These are phyloP conservation scores for Chalciporus sphaerocephalus DNA, from an alignment of 768 basidiomycete genomes.

Conservation along the genomic window DNA sequence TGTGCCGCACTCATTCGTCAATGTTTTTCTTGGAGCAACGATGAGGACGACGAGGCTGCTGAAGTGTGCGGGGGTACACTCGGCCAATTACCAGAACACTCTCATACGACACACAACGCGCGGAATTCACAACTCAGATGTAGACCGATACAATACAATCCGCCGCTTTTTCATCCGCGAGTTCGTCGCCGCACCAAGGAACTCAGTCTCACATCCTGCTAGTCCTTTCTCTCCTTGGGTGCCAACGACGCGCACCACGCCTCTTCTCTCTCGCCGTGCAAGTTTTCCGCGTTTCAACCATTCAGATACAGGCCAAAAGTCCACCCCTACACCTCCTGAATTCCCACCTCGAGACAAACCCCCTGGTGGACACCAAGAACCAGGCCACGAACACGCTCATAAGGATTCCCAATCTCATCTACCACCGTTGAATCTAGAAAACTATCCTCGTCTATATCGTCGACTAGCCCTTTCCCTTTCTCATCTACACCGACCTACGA, in stretches of 20 bases:
- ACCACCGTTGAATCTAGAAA: constrained; percentile 45
- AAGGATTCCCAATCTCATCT: constrained; percentile 10
- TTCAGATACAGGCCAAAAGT: constrained; percentile 10
- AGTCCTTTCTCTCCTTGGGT: neutral
- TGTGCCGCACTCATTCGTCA: neutral
- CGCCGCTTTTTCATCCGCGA: constrained; percentile 51
- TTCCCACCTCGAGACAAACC: constrained; percentile 6
- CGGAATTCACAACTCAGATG: constrained; percentile 23
- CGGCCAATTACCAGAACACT: constrained; percentile 1
- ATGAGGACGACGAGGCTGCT: constrained; percentile 13
- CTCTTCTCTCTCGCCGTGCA: neutral
- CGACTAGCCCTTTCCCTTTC: constrained; percentile 76
- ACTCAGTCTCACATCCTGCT: neutral
- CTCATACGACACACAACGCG: constrained; percentile 26
- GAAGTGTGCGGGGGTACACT: constrained; percentile 1
- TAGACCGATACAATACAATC: constrained; percentile 59
- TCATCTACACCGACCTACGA: constrained; percentile 72
- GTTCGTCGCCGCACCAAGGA: constrained; percentile 4
- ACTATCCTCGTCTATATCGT: constrained; percentile 78
- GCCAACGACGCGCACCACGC: neutral
- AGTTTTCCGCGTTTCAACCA: constrained; percentile 14
- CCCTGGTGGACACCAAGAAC: constrained; percentile 6
- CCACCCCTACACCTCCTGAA: neutral
- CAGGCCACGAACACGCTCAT: constrained; percentile 4
- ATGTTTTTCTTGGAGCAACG: neutral